Conservation (phyloP, 108 stramenopile species). For the Mediolabrus comicus region DNA sequence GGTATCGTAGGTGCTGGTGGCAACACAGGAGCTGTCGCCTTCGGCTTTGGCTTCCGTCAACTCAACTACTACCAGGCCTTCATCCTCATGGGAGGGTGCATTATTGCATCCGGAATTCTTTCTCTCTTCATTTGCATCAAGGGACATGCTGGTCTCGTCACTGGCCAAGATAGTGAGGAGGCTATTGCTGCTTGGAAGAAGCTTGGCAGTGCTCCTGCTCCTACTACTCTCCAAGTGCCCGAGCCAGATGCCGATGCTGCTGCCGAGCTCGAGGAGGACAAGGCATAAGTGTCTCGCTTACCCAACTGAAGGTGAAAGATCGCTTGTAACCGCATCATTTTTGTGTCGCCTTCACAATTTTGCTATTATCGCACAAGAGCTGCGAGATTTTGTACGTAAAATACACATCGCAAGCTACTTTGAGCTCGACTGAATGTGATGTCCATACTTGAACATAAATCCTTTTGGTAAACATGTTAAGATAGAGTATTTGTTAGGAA, state of each 20-base stretch:
- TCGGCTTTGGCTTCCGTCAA: constrained; percentile 63
- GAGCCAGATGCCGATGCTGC: constrained; percentile 40
- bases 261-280: constrained; percentile 18
- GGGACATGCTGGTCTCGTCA: constrained; percentile 51
- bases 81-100: constrained; percentile 50
- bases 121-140: constrained; percentile 52
- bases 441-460: background rate
- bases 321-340: no score
- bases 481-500: background rate
- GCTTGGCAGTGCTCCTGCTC: background rate
- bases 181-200: constrained; percentile 33
- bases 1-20: constrained; percentile 86
- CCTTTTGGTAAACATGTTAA: background rate
- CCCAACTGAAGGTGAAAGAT: no score
- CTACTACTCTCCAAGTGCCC: constrained; percentile 35
- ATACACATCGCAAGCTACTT: no score
- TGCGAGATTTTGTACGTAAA: background rate
- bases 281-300: no score
- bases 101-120: constrained; percentile 46
- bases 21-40: constrained; percentile 62
- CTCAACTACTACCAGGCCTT: constrained; percentile 46
- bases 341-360: no score
- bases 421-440: no score
- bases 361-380: no score
- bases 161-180: constrained; percentile 31